Percentiles rank a stretch among this genome's conserved stretches.
phyloP scores from a whole-genome alignment of 176 grass and related monocot genomes.

The Chloris gayana region DNA sequence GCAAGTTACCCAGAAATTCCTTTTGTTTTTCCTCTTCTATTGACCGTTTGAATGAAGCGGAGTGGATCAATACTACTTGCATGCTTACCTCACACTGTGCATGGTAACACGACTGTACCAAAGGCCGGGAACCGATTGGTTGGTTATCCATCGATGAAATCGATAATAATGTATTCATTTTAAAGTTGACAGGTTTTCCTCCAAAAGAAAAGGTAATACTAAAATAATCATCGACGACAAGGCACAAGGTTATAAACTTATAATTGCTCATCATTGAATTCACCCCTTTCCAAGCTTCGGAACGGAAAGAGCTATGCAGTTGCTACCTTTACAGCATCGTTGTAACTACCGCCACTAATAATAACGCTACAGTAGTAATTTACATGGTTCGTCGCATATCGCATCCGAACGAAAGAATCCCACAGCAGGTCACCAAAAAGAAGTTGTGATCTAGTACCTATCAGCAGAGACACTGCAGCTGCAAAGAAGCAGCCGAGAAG shows the following conservation, averaged over 20 bases:
- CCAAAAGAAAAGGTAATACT: background rate
- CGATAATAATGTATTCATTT: too few relatives aligned
- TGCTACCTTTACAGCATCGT: constrained; percentile 5
- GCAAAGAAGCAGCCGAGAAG: background rate
- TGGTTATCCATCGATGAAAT: background rate
- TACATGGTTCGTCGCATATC: constrained; percentile 26
- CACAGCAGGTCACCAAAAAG: background rate
- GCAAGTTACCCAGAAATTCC: background rate
- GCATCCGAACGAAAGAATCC: constrained; percentile 21
- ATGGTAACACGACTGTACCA: background rate
- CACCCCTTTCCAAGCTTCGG: background rate
- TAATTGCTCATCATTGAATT: constrained; percentile 17
- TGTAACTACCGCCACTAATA: background rate
- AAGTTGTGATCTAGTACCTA: background rate
- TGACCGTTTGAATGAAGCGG: background rate
- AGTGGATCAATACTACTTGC: background rate
- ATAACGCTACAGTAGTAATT: constrained; percentile 7
- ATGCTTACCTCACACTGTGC: background rate
- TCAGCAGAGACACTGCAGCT: background rate
- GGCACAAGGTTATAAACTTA: background rate
- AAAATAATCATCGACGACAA: too few relatives aligned
- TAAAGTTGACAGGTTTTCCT: background rate
- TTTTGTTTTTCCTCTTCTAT: background rate
- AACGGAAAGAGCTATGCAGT: background rate
- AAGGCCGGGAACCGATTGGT: background rate